Conservation (phyloP, 345 rosid species). For the Linum tenue region DNA sequence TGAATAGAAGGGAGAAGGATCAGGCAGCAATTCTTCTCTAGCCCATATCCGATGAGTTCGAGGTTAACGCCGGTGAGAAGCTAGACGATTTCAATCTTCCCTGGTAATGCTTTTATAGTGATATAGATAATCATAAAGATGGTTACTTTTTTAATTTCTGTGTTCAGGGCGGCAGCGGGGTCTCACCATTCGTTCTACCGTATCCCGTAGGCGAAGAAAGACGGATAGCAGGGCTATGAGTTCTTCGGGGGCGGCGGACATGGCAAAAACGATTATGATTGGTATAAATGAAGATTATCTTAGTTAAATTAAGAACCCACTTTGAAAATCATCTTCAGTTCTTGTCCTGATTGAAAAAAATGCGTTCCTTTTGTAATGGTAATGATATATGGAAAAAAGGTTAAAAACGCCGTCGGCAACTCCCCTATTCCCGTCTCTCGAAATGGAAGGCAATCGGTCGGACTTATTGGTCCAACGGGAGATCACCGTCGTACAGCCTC, state of each 20-base stretch:
- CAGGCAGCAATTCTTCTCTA: constrained; percentile 41
- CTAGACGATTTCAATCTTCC: no score
- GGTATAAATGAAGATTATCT: no score
- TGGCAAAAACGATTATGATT: constrained; percentile 45
- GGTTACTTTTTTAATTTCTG: no score
- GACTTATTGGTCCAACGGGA: constrained; percentile 37
- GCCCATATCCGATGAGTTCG: constrained; percentile 54
- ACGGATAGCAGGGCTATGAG: constrained; percentile 18
- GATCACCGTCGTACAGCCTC: constrained; percentile 38
- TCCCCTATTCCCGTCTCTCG: constrained; percentile 58
- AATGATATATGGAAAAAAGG: constrained; percentile 32
- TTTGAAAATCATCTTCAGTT: no score
- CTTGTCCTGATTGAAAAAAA: no score
- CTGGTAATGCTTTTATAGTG: no score
- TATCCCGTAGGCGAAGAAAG: constrained; percentile 31
- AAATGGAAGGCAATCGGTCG: constrained; percentile 45
- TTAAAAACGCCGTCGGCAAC: constrained; percentile 67
- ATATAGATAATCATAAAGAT: no score
- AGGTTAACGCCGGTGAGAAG: constrained; percentile 29
- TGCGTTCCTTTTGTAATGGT: no score
- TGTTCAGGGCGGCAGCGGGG: constrained; percentile 14
- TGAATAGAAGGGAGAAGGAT: constrained; percentile 40
- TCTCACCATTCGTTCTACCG: constrained; percentile 33
- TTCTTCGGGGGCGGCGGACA: constrained; percentile 30
- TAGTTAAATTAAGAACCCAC: no score